Evolutionary conservation across 345 rosid species (phyloP).

Genomic region (Gossypium longicalyx): DNA sequence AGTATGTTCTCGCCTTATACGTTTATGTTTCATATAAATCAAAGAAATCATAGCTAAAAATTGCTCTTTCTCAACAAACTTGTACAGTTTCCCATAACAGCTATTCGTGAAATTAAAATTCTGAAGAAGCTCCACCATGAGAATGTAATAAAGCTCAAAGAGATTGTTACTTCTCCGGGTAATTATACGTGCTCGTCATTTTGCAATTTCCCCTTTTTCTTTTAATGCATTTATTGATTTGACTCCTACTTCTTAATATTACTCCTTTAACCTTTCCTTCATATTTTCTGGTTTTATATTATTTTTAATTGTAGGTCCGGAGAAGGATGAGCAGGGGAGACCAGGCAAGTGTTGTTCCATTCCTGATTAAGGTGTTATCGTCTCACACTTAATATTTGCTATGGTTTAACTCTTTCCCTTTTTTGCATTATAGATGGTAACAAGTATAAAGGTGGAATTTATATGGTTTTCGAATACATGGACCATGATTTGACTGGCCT

Average conservation of each 20-base stretch:
- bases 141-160: constrained; percentile 65
- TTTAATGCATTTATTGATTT: background rate
- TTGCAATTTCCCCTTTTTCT: background rate
- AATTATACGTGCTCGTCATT: background rate
- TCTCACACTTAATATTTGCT: background rate
- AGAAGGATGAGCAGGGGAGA: constrained; percentile 82
- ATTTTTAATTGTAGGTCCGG: constrained; percentile 49
- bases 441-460: constrained; percentile 92
- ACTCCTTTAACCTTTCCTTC: background rate
- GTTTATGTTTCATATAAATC: background rate
- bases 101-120: constrained; percentile 76
- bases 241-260: background rate
- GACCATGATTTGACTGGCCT: constrained; percentile 97
- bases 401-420: background rate
- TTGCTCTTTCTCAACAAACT: background rate
- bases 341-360: constrained; percentile 49
- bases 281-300: constrained; percentile 1
- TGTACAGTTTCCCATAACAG: constrained; percentile 69
- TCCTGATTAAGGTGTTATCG: background rate
- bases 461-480: constrained; percentile 98
- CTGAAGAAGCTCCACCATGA: constrained; percentile 71
- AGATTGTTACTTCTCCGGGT: constrained; percentile 78
- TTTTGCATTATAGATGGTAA: constrained; percentile 55
- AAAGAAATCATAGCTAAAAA: background rate
- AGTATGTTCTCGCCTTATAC: constrained; percentile 38